Evolutionary conservation across 1,284 basidiomycete species (phyloP), one percentile per base, ranked within the genome.

Genomic region (Leccinum holopus): DNA sequence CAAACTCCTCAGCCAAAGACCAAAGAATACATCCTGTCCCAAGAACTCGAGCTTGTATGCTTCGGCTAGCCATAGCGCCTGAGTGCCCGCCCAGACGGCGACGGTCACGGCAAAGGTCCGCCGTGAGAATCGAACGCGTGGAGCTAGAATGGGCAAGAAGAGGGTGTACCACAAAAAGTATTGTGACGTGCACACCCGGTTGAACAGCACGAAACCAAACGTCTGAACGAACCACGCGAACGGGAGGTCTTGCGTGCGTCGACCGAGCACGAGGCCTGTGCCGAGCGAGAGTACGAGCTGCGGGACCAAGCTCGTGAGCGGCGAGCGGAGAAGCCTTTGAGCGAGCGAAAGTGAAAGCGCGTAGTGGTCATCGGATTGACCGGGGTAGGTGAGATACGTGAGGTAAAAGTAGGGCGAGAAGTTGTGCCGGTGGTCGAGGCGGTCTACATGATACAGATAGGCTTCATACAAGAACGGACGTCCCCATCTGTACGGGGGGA

Each of bases 111-210:
- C 44, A 12, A 49, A 21, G 44, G 18, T 49, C 18, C 18, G 18
- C 30, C 75, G 74, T 0, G 85, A 78, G 37, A 94, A 79, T 0
- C 76, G 72, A 0, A 97, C 75, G 14, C 79, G 82, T 0, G 93
- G 88, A 3, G 94, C 81, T 11, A 97, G 78, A 3, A 96, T 81
- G 0, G 97, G 96, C 0, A 99, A 77, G 65, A 99, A 87, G 65
- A 95, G 88, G 7, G 96, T 86, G 74, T 97, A 98, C 97, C 97
- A 99, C 56, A 98, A 82, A 77, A 98, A 99, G 79, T 99, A 99
- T 90, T 99, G 77, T 1, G 94, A 97, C 0, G 97, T 99, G 82
- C 95, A 97, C 52, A 99, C 97, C 79, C 98, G 97, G 77, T 99
- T 99, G 81, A 98, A 96, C 1, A 93, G 81, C 14, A 98, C 95